A percentile compares a stretch with the other conserved stretches of the same genome.
Evolutionary conservation across 306 rosid species (phyloP).

Genomic region (Citrullus amarus): DNA sequence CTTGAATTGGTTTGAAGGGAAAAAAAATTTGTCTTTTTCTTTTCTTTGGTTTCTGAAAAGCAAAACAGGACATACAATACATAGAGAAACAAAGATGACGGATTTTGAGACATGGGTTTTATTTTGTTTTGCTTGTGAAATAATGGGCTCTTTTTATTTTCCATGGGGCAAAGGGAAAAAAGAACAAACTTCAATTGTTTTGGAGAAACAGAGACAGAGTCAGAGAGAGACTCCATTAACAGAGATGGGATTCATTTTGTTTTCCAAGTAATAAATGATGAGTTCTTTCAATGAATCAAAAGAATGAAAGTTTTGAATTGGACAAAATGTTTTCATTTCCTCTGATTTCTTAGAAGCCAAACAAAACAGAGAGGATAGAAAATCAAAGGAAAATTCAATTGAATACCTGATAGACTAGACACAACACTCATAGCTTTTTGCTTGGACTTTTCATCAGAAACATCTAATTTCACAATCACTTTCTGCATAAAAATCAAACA

Average conservation of each 20-base stretch:
- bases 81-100: background rate
- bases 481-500: background rate
- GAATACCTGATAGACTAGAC: slow-evolving; percentile 1
- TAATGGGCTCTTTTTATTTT: background rate
- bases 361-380: background rate
- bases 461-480: background rate
- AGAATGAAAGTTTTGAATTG: background rate
- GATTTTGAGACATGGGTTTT: background rate
- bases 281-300: background rate
- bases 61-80: background rate
- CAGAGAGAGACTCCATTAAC: background rate
- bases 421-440: slow-evolving; percentile 8
- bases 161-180: background rate
- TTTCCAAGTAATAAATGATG: background rate
- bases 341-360: background rate
- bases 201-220: background rate
- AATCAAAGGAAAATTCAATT: background rate
- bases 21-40: no score
- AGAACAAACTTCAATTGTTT: background rate
- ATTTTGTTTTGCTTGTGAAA: background rate
- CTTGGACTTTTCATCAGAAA: background rate
- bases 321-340: background rate
- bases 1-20: background rate
- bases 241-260: background rate
- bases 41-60: no score